Conservation (phyloP, 768 basidiomycete species). For the Naganishia vaughanmartiniae region DNA sequence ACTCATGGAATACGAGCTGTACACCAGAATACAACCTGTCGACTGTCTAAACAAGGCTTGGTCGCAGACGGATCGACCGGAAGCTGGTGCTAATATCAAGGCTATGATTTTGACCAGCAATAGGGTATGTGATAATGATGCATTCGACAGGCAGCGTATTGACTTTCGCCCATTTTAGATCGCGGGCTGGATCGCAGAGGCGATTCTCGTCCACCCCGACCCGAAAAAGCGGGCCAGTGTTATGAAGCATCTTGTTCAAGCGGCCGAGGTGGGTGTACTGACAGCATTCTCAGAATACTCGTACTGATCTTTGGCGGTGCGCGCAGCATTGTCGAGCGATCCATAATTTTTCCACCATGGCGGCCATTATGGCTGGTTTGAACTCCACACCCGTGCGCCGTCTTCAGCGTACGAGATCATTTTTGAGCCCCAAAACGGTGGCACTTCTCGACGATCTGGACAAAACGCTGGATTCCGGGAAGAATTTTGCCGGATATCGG, state of each 20-base stretch:
- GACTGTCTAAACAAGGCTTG: constrained; percentile 78
- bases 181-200: constrained; percentile 78
- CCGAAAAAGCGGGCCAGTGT: constrained; percentile 72
- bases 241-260: constrained; percentile 84
- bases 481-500: constrained; percentile 91
- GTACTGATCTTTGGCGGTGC: constrained; percentile 20
- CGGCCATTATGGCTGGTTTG: constrained; percentile 88
- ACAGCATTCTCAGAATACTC: not conserved
- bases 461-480: constrained; percentile 84
- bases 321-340: constrained; percentile 76
- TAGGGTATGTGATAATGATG: constrained; percentile 6
- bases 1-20: constrained; percentile 80
- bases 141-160: not conserved
- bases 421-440: constrained; percentile 72
- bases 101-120: constrained; percentile 34
- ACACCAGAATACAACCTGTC: constrained; percentile 80
- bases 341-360: constrained; percentile 96
- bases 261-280: constrained; percentile 73
- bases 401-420: constrained; percentile 89
- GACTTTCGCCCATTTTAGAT: constrained; percentile 19
- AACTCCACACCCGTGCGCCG: constrained; percentile 90
- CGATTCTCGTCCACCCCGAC: constrained; percentile 85
- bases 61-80: constrained; percentile 33
- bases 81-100: constrained; percentile 31
- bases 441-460: constrained; percentile 74